Evolutionary conservation across 495 filamentous ascomycete genomes (phyloP), one percentile per base, ranked within the genome.

Genomic region (Lepraria neglecta): DNA sequence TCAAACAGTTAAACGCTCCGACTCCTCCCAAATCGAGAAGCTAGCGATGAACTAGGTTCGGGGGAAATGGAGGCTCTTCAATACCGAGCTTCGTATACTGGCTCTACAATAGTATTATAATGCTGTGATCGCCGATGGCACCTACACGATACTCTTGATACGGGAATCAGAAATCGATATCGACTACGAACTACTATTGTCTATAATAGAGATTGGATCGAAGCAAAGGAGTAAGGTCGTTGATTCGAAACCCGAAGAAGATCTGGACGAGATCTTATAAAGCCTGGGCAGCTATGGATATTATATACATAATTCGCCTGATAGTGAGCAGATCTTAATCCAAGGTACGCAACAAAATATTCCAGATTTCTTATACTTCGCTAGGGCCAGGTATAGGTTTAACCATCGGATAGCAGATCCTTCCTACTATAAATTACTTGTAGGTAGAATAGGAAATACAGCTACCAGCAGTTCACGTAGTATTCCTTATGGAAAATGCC

Each of bases 111-210:
- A 54, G 24, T 61, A n/a, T 54, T 55, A 53, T 52, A 9, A 50
- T 38, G 38, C 33, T 43, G 50, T 40, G 35, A 50, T 55, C 12
- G 11, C 38, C 42, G 40, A 61, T 35, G 6, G 24, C 33, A 61
- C 38, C 30, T 44, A 61, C 17, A 55, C 17, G 28, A 61, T 61
- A 61, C 59, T 61, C 59, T 61, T 61, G 38, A 61, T 61, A 9
- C 24, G 21, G 17, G 21, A 61, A 56, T 53, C 21, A 46, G 15
- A 46, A 5, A 42, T 55, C 15, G 44, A 56, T 33, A 56, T 61
- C 42, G 24, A 61, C 27, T 30, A 46, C 42, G 38, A 61, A 27
- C 21, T 47, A 30, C 27, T 56, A 1, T 30, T 55, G 28, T 61
- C 51, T 61, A 19, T 19, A 44, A 54, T 56, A 9, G 54, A 61